A percentile compares a stretch with the other conserved stretches of the same genome.
Evolutionary conservation across 2,329 filamentous ascomycete species (phyloP).

Genomic region (Clarireedia homoeocarpa): DNA sequence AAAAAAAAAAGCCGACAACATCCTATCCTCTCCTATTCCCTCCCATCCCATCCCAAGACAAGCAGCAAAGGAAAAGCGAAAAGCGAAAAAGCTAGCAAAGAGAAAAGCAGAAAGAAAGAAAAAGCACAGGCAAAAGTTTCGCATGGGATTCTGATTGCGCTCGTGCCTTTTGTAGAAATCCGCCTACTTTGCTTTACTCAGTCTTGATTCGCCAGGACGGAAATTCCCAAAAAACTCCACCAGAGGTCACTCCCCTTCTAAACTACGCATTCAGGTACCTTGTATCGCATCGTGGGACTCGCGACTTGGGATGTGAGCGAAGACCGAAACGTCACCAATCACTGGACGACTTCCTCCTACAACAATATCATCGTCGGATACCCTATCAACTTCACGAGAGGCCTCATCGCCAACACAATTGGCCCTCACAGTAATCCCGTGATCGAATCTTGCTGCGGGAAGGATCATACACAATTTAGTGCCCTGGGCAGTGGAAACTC

Average conservation of each 20-base stretch:
- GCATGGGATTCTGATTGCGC: neutral
- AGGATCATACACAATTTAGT: constrained; percentile 19
- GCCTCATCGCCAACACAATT: constrained; percentile 25
- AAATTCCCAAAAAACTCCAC: neutral
- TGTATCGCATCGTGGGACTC: neutral
- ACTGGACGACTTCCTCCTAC: constrained; percentile 7
- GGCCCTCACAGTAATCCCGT: constrained; percentile 24
- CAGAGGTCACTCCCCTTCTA: neutral
- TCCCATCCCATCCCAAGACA: neutral
- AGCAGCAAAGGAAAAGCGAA: neutral
- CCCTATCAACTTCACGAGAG: constrained; percentile 26
- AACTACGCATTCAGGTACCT: neutral
- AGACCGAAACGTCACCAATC: constrained; percentile 19
- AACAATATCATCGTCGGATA: constrained; percentile 14
- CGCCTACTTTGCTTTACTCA: neutral
- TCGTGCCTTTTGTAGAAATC: neutral
- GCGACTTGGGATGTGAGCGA: neutral
- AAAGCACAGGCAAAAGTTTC: constrained; percentile 1
- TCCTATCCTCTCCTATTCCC: too few species aligned
- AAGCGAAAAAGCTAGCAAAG: too few species aligned
- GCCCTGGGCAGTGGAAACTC: neutral
- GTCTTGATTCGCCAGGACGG: neutral
- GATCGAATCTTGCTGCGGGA: constrained; percentile 26
- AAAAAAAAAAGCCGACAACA: too few species aligned
- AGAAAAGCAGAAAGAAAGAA: neutral